Evolutionary conservation across 2,329 filamentous ascomycete species (phyloP), one percentile per base, ranked within the genome.

Genomic region (Colletotrichum zoysiae): DNA sequence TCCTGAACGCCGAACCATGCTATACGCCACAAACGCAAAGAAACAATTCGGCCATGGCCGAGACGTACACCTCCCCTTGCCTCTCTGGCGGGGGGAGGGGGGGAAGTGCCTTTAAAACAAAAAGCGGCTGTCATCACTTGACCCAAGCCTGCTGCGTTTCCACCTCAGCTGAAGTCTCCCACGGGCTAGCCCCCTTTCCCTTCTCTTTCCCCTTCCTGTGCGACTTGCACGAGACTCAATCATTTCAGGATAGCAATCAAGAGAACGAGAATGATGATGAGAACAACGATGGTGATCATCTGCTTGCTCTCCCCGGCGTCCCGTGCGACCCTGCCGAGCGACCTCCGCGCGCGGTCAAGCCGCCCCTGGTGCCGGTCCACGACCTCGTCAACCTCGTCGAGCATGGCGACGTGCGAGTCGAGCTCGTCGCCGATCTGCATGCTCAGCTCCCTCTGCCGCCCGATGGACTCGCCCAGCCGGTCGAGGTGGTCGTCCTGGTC

Each of bases 371-470:
- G 95, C 70, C 95, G 86, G 80, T 97, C 95, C 9, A 95, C 93
- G 26, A 92, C 88, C 56, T 88, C 88, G 78, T 98, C 96, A 56
- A 97, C 90, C 77, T 97, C 95, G 80, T 98, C 95, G 40, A 99
- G 86, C 86, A 99, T 86, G 76, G 92, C 87, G 48, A 97, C 93
- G 78, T 99, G 96, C 76, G 91, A 92, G 77, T 98, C 96, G 46
- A 99, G 87, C 86, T 99, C 96, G 80, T 98, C 93, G 40, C 96
- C 95, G 78, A 99, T 98, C 84, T 96, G 94, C 84, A 98, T 97
- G 79, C 92, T 95, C 73, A 99, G 86, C 84, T 98, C 94, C 61
- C 97, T 88, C 84, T 98, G 96, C 50, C 96, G 90, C 5, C 93
- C 89, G 76, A 99, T 98, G 70, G 90, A 94, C 77, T 91, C 89